These are phyloP conservation scores for Salix brachista DNA, from an alignment of 345 rosid species.

Conservation along the genomic window DNA sequence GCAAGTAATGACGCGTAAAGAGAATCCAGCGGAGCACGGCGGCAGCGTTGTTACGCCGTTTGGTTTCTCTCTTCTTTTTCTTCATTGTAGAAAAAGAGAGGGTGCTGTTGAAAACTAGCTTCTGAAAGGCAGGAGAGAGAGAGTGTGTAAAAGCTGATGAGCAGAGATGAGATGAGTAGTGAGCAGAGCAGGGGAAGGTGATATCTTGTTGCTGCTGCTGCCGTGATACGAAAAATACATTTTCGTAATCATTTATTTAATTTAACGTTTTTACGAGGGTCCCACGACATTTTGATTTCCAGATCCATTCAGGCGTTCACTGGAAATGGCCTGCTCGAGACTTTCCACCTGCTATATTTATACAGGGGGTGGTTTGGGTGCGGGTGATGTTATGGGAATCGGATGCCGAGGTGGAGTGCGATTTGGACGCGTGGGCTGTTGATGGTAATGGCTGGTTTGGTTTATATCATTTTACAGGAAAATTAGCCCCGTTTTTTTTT, in stretches of 20 bases:
- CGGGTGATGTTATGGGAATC: not conserved
- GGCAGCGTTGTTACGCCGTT: constrained; percentile 20
- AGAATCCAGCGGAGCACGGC: constrained; percentile 29
- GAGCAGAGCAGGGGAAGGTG: not conserved
- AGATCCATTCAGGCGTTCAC: not conserved
- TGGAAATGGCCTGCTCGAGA: not conserved
- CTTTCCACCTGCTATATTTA: not conserved
- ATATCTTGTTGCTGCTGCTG: not conserved
- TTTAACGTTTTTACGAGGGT: not conserved
- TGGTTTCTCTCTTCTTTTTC: constrained; percentile 38
- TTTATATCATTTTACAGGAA: too few relatives aligned
- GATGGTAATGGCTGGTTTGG: too few relatives aligned
- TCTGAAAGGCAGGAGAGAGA: not conserved
- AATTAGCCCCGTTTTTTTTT: too few relatives aligned
- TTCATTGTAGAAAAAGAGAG: constrained; percentile 18
- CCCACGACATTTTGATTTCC: not conserved
- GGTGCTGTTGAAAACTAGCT: not conserved
- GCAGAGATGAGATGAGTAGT: not conserved
- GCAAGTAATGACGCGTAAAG: constrained; percentile 44
- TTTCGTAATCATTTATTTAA: not conserved
- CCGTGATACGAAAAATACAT: not conserved
- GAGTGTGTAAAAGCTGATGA: not conserved
- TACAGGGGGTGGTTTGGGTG: not conserved
- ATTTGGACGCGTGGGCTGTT: not conserved
- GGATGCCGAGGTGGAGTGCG: not conserved